Base-by-base conservation (phyloP, 164 flowering plant species). In the Cinnamomum micranthum region DNA sequence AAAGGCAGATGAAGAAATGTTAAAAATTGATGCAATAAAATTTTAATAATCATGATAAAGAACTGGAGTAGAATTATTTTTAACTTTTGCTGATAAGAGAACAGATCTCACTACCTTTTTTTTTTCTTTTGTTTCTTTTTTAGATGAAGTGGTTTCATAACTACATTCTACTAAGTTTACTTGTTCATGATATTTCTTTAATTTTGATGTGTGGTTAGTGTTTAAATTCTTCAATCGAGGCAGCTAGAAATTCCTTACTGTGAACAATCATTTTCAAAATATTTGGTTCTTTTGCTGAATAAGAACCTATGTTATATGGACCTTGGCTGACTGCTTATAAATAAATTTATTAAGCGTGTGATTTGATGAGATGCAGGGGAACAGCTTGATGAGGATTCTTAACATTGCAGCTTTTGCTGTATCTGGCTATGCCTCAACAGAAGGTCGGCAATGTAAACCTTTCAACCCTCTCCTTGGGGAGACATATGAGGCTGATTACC, bases 381-480 rank as follows among this genome's bases (percentile, higher is more conserved):
- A 95, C 82, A 90, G 87, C 76, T 88, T 95, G 88, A 93, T 95
- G 99, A 88, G 98, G 78, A 92, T 95, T 74, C 81, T 95, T 74
- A 89, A 89, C 68, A 80, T 93, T 65, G 98, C 97, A 66, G 98
- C 97, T 68, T 95, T 95, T 91, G 99, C 98, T 68, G 95, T 95
- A 27, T 95, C 99, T 80, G 94, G 98, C 70, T 95, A 95, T 87
- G 98, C 99, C 31, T 95, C 99, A 74, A 95, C 99, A 23, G 97
- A 95, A 86, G 99, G 99, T 74, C 91, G 99, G 71, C 98, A 92
- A 76, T 95, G 99, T 80, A 95, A 95, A 84, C 99, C 99, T 65
- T 95, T 95, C 81, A 95, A 95, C 81, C 99, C 99, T 82, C 95
- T 95, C 10, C 97, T 95, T 72, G 99, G 99, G 72, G 98, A 95